Percentiles rank a stretch among this genome's conserved stretches.
These are phyloP conservation scores for Anthracocystis panici-leucophaei DNA, from an alignment of 1,284 basidiomycete genomes.

Conservation along the genomic window DNA sequence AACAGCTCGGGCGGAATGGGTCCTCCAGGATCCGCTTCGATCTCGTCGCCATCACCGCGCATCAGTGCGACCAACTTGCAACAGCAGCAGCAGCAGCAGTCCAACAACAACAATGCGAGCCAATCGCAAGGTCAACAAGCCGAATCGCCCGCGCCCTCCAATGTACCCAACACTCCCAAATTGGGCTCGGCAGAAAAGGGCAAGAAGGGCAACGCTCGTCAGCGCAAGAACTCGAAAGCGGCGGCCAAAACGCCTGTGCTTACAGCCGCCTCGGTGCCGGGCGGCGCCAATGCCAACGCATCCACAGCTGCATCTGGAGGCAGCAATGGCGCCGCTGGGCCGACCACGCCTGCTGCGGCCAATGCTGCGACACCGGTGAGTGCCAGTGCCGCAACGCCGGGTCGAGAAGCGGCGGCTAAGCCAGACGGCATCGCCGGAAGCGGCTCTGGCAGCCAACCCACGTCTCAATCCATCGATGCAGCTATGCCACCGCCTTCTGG, in stretches of 20 bases:
- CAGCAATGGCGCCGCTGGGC: slow-evolving; percentile 35
- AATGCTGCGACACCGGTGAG: slow-evolving; percentile 55
- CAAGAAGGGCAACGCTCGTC: slow-evolving; percentile 56
- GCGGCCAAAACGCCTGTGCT: slow-evolving; percentile 54
- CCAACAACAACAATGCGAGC: slow-evolving; percentile 17
- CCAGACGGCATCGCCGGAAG: slow-evolving; percentile 8
- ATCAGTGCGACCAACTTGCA: slow-evolving; percentile 31
- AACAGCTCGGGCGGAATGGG: slow-evolving; percentile 54
- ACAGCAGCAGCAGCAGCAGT: slow-evolving; percentile 29
- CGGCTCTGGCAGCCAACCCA: slow-evolving; percentile 23
- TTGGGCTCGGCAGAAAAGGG: slow-evolving; percentile 52
- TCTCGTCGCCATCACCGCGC: slow-evolving; percentile 53
- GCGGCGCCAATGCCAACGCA: slow-evolving; percentile 11
- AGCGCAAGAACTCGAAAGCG: slow-evolving; percentile 53
- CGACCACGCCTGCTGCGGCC: slow-evolving; percentile 46
- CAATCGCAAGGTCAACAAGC: slow-evolving; percentile 13
- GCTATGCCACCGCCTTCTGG: slow-evolving; percentile 46
- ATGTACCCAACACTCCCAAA: slow-evolving; percentile 54
- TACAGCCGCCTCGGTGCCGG: slow-evolving; percentile 42
- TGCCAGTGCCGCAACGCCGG: slow-evolving; percentile 49
- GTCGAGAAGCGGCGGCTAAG: slow-evolving; percentile 35
- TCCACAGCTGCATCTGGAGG: slow-evolving; percentile 9
- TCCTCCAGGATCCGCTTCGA: slow-evolving; percentile 46
- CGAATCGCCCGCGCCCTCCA: slow-evolving; percentile 34
- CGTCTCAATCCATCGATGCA: slow-evolving; percentile 35